Base-by-base conservation (phyloP, 805 yeast species). In the Saturnispora serradocipensis region DNA sequence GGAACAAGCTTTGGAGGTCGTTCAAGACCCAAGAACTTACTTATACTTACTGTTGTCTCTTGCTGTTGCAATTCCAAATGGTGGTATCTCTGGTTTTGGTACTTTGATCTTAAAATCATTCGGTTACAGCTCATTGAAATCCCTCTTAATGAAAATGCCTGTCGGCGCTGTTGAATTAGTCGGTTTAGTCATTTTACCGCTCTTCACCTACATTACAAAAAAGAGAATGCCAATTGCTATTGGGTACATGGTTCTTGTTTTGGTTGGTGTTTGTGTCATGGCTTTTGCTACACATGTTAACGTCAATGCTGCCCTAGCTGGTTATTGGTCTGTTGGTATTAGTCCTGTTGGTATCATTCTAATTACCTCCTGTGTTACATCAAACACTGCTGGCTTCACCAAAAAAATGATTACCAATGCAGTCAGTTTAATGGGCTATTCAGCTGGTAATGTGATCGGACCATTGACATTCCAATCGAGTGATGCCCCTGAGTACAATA, bases 391-490 rank as follows among this genome's bases (percentile, higher is more conserved):
- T 6, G 80, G 80, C 38, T 69, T 74, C 56, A 76, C 82, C 6
- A 78, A 77, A 61, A 71, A 69, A 54, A 50, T 75, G 13, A 66
- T 72, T 0, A 72, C 79, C 62, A 74, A 69, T 54, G 76, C 70
- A 30, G 56, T 72, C 52, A 63, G 66, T 24, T 68, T 75, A 74
- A 65, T 70, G 20, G 71, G 72, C 16, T 77, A 73, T 50, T 69
- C 75, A 50, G 62, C 76, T 42, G 68, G 77, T 32, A 77, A 77
- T 54, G 69, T 77, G 25, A 72, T 77, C 32, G 74, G 78, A 5
- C 81, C 82, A 3, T 82, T 77, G 59, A 57, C 77, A n/a, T 78
- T 80, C 76, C 68, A 70, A 57, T 63, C 60, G 5, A 61, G 57
- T 16, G 74, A 30, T 32, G 69, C 72, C 4, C 82, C 82, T 44